phyloP scores from a whole-genome alignment of 2,329 filamentous ascomycete species.

The Pseudogymnoascus sp. region DNA sequence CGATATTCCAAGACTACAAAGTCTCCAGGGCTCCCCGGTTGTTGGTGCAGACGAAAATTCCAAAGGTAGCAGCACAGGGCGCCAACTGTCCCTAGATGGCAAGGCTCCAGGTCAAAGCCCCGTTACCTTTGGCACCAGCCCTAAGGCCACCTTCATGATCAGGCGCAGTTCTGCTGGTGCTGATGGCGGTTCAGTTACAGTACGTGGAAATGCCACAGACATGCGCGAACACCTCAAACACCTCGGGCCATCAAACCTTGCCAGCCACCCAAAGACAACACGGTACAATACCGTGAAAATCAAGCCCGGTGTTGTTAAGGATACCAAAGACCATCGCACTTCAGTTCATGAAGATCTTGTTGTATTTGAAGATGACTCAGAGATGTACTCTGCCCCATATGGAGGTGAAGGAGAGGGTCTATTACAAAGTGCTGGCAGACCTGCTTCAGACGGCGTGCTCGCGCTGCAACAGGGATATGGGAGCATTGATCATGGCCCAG shows the following conservation, averaged over 20 bases:
- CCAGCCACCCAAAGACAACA: slow-evolving; percentile 57
- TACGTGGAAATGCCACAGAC: slow-evolving; percentile 56
- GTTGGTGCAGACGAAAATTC: neutral
- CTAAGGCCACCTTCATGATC: slow-evolving; percentile 51
- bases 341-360: slow-evolving; percentile 8
- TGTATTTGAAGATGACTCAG: slow-evolving; percentile 21
- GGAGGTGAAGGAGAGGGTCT: slow-evolving; percentile 50
- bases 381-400: slow-evolving; percentile 35
- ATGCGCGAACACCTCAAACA: slow-evolving; percentile 59
- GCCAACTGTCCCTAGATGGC: neutral
- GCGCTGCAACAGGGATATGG: slow-evolving; percentile 53
- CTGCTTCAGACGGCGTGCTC: slow-evolving; percentile 60
- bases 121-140: slow-evolving; percentile 25
- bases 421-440: slow-evolving; percentile 46
- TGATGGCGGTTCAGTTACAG: slow-evolving; percentile 49
- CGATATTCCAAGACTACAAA: slow-evolving; percentile 30
- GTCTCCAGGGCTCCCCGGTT: slow-evolving; percentile 12
- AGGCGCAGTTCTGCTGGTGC: slow-evolving; percentile 50
- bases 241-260: slow-evolving; percentile 61
- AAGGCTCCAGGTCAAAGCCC: slow-evolving; percentile 17
- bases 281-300: slow-evolving; percentile 61
- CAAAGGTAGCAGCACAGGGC: slow-evolving; percentile 33
- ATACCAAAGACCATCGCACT: slow-evolving; percentile 15
- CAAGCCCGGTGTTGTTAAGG: slow-evolving; percentile 41
- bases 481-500: slow-evolving; percentile 29